A percentile compares a stretch with the other conserved stretches of the same genome.
Evolutionary conservation across 495 filamentous ascomycete genomes (phyloP).

Genomic region (Tetracladium setigerum): DNA sequence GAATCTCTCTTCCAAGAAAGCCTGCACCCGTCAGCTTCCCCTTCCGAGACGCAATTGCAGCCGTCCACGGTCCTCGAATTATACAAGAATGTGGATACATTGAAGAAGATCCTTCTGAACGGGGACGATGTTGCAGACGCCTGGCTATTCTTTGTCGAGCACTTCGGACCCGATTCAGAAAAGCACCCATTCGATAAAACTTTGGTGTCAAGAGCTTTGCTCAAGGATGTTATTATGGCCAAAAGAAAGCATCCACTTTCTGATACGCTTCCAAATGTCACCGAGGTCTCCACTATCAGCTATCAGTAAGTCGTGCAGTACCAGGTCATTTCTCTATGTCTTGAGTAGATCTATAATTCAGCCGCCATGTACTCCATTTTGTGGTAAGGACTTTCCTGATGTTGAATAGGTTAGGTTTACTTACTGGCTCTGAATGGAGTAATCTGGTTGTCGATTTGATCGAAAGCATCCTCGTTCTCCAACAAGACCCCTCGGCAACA

Average conservation of each 20-base stretch:
- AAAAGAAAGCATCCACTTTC: slow-evolving; percentile 29
- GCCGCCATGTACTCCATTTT: no score
- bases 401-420: slow-evolving; percentile 1
- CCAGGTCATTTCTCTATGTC: no score
- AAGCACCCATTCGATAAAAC: neutral
- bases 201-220: slow-evolving; percentile 10
- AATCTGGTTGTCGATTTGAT: slow-evolving; percentile 11
- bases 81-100: slow-evolving; percentile 25
- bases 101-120: slow-evolving; percentile 29
- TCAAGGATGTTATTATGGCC: slow-evolving; percentile 22
- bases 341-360: no score
- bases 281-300: slow-evolving; percentile 32
- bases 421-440: slow-evolving; percentile 12
- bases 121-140: slow-evolving; percentile 21
- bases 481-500: neutral
- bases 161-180: slow-evolving; percentile 14
- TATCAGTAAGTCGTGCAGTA: slow-evolving; percentile 10
- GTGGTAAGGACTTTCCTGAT: no score
- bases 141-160: slow-evolving; percentile 32
- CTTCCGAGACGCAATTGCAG: neutral
- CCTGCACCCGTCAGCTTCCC: neutral
- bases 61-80: slow-evolving; percentile 5
- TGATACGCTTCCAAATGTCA: slow-evolving; percentile 26
- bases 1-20: slow-evolving; percentile 20
- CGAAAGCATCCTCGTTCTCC: slow-evolving; percentile 4